phyloP scores from a whole-genome alignment of 805 yeast genomes.

The Spathaspora sp. region DNA sequence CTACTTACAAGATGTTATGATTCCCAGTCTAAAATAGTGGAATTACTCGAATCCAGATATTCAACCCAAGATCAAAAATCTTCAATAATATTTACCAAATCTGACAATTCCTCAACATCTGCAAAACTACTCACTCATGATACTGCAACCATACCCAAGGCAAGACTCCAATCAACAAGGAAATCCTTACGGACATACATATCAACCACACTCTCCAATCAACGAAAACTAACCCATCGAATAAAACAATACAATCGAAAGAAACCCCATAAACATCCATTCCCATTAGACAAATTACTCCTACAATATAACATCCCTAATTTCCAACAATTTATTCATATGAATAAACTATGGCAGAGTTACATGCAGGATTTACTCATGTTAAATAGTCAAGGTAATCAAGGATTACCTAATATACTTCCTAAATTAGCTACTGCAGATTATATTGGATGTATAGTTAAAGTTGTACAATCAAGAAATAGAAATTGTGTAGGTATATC shows the following conservation, averaged over 20 bases:
- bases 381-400: slow-evolving; percentile 19
- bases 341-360: slow-evolving; percentile 69
- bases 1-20: slow-evolving; percentile 43
- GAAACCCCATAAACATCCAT: slow-evolving; percentile 18
- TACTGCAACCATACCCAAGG: slow-evolving; percentile 13
- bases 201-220: slow-evolving; percentile 32
- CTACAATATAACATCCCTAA: slow-evolving; percentile 28
- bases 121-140: slow-evolving; percentile 6
- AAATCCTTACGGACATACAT: slow-evolving; percentile 42
- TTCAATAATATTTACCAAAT: slow-evolving; percentile 36
- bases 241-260: slow-evolving; percentile 27
- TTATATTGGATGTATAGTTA: slow-evolving; percentile 69
- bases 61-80: slow-evolving; percentile 48
- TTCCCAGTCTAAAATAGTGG: slow-evolving; percentile 31
- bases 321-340: slow-evolving; percentile 48
- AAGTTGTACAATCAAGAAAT: slow-evolving; percentile 57
- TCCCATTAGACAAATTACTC: slow-evolving; percentile 20
- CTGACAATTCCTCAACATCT: slow-evolving; percentile 20
- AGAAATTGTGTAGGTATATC: slow-evolving; percentile 52
- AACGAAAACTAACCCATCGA: slow-evolving; percentile 33
- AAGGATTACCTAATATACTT: slow-evolving; percentile 31
- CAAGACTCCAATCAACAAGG: slow-evolving; percentile 29
- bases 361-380: slow-evolving; percentile 60
- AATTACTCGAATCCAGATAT: slow-evolving; percentile 44
- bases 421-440: slow-evolving; percentile 72